phyloP scores from a whole-genome alignment of 1,139 yeast species.

The Geotrichum reessii region DNA sequence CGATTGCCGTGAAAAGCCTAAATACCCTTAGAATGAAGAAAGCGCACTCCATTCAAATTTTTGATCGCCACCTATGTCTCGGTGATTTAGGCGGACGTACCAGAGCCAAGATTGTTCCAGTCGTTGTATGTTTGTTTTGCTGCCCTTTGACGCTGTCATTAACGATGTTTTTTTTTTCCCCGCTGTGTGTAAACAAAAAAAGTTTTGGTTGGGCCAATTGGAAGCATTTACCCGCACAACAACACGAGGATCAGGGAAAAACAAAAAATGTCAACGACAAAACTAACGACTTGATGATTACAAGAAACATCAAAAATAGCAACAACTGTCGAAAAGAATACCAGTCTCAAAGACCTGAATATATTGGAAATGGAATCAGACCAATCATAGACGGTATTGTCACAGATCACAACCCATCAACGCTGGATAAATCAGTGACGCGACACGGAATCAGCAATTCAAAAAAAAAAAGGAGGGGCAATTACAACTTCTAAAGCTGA shows the following conservation, averaged over 20 bases:
- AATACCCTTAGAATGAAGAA: not conserved
- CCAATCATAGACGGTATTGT: not conserved
- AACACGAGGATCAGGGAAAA: not conserved
- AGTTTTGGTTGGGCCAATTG: not conserved
- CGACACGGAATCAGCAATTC: not conserved
- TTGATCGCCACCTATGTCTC: not conserved
- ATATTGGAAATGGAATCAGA: not conserved
- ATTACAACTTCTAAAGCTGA: not conserved
- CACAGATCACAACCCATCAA: not conserved
- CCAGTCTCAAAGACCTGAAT: not conserved
- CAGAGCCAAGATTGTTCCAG: not conserved
- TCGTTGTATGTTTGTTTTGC: not conserved
- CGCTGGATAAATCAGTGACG: not conserved
- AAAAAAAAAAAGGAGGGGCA: not conserved
- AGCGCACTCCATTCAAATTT: not conserved
- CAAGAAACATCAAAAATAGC: not conserved
- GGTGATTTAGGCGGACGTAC: not conserved
- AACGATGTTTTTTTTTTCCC: not conserved
- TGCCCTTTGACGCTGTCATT: not conserved
- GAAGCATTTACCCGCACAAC: conserved; percentile 13
- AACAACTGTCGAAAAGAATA: too few relatives aligned
- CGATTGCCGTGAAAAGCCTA: conserved; percentile 5
- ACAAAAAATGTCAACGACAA: not conserved
- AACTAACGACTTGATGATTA: not conserved
- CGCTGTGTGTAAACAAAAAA: not conserved